These are phyloP conservation scores for Penicillium sp. DNA, from an alignment of 2,329 filamentous ascomycete species.

Conservation along the genomic window DNA sequence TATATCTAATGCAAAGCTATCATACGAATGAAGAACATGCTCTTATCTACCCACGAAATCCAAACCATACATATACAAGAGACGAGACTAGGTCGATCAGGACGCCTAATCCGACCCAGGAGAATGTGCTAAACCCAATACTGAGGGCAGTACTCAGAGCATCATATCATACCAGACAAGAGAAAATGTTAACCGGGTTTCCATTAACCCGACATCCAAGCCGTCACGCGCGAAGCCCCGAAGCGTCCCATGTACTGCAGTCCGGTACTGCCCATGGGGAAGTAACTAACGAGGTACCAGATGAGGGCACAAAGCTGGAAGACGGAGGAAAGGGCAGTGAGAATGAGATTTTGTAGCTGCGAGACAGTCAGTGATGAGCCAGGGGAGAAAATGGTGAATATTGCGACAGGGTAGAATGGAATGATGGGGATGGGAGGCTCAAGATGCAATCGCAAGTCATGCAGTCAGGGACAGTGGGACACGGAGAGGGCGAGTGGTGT, in stretches of 20 bases:
- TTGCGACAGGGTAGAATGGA: background rate
- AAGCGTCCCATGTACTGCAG: constrained; percentile 85
- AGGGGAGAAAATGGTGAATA: background rate
- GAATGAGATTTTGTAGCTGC: constrained; percentile 79
- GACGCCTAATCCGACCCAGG: background rate
- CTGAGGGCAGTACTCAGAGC: background rate
- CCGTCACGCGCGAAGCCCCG: constrained; percentile 78
- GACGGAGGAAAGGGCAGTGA: constrained; percentile 83
- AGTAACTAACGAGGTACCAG: constrained; percentile 97
- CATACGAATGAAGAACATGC: too few species aligned
- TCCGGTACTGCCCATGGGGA: constrained; percentile 92
- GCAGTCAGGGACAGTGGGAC: constrained; percentile 19
- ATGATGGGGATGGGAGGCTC: constrained; percentile 1
- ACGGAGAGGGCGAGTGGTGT: constrained; percentile 8
- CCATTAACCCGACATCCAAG: constrained; percentile 81
- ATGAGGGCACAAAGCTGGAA: constrained; percentile 80
- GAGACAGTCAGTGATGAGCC: background rate
- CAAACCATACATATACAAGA: background rate
- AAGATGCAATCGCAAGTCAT: background rate
- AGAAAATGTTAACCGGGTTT: background rate
- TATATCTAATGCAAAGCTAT: too few species aligned
- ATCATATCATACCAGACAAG: background rate
- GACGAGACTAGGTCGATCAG: background rate
- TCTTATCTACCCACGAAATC: background rate
- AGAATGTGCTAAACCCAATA: background rate